These are phyloP conservation scores for Beauveria scarabaeidicola DNA, from an alignment of 2,329 filamentous ascomycete species.

Conservation along the genomic window DNA sequence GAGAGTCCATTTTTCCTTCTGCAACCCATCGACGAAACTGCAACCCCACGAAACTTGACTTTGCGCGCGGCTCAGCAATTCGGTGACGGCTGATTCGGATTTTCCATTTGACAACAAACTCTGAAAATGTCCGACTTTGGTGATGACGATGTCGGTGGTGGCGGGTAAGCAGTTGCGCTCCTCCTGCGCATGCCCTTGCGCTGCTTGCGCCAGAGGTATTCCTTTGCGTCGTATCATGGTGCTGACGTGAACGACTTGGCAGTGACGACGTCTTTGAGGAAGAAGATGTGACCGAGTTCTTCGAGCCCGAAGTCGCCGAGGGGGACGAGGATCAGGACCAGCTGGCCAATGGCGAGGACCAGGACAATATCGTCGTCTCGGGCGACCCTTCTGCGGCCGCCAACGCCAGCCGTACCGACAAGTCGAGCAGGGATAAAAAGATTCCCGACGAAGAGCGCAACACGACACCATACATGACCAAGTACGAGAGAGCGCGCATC, in stretches of 20 bases:
- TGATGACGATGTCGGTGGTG: conserved; percentile 53
- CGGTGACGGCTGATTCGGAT: conserved; percentile 6
- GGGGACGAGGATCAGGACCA: conserved; percentile 41
- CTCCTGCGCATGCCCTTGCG: neutral
- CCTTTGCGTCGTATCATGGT: neutral
- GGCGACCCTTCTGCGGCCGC: conserved; percentile 55
- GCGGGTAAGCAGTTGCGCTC: conserved; percentile 37
- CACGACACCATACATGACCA: conserved; percentile 98
- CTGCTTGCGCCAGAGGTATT: conserved; percentile 8
- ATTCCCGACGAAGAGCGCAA: conserved; percentile 80
- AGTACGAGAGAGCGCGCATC: conserved; percentile 93
- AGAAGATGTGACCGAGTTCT: conserved; percentile 53
- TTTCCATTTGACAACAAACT: neutral
- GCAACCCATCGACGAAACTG: neutral
- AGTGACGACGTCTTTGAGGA: conserved; percentile 67
- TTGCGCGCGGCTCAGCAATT: neutral
- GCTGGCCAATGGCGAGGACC: conserved; percentile 46
- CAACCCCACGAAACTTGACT: neutral
- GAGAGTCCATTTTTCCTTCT: conserved; percentile 23
- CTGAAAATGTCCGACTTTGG: conserved; percentile 66
- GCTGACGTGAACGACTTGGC: conserved; percentile 11
- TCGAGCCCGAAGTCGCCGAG: conserved; percentile 45
- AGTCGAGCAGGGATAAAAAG: conserved; percentile 68
- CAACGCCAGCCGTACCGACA: conserved; percentile 45
- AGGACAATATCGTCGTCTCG: conserved; percentile 51